Conservation (phyloP, 2,329 filamentous ascomycete species). For the Colletotrichum sojae region DNA sequence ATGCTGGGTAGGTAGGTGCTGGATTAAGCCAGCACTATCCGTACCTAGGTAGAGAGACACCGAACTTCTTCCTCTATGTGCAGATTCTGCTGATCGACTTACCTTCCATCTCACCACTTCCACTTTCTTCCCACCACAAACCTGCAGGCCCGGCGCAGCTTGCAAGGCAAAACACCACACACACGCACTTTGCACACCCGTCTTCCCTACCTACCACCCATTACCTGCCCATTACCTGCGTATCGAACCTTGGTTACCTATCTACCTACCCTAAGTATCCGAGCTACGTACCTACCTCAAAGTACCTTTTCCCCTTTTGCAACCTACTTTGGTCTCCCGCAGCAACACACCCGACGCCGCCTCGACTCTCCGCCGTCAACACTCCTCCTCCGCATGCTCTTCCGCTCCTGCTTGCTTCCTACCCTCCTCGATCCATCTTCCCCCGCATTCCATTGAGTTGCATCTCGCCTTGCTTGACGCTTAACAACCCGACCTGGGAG, state of each 20-base stretch:
- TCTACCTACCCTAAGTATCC: no score
- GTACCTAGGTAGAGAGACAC: no score
- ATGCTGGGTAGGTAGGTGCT: neutral
- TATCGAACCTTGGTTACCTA: no score
- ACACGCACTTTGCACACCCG: neutral
- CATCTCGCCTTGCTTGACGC: neutral
- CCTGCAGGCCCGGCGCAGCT: neutral
- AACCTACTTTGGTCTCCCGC: neutral
- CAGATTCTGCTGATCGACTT: slow-evolving; percentile 33
- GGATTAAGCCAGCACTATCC: no score
- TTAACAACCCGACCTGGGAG: no score
- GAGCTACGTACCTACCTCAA: no score
- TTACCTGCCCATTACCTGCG: no score
- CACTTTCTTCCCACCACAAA: slow-evolving; percentile 2
- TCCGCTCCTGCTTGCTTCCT: neutral
- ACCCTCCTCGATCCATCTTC: neutral
- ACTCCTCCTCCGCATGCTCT: neutral
- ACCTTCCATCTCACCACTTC: slow-evolving; percentile 34
- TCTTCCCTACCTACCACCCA: no score
- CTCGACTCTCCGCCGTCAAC: slow-evolving; percentile 10
- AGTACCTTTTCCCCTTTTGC: no score
- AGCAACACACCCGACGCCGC: slow-evolving; percentile 9
- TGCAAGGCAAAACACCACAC: no score
- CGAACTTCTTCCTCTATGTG: slow-evolving; percentile 21
- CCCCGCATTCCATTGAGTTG: slow-evolving; percentile 25